phyloP scores from a whole-genome alignment of 2,329 filamentous ascomycete genomes.

The Septoria petroselini region DNA sequence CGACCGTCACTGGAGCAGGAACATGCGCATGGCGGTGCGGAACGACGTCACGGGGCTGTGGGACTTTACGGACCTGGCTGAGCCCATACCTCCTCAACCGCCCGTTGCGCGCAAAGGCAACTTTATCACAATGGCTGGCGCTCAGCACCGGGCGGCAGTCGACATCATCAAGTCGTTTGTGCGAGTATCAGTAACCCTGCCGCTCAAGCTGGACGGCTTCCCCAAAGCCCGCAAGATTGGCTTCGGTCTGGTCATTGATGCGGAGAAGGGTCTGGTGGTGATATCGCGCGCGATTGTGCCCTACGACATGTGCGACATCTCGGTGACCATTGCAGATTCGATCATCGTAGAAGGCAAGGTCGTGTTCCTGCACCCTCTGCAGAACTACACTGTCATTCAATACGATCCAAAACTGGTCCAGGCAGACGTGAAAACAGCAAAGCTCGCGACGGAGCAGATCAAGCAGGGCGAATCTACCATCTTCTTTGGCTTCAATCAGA shows the following conservation, averaged over 20 bases:
- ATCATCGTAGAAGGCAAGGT: conserved; percentile 93
- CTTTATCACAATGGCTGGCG: conserved; percentile 88
- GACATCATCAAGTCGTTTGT: conserved; percentile 94
- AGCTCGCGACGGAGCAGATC: conserved; percentile 74
- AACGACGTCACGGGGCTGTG: conserved; percentile 89
- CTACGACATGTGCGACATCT: conserved; percentile 95
- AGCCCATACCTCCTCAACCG: conserved; percentile 70
- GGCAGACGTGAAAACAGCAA: conserved; percentile 86
- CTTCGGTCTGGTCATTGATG: conserved; percentile 95
- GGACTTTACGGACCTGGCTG: conserved; percentile 86
- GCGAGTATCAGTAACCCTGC: conserved; percentile 87
- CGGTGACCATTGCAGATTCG: conserved; percentile 92
- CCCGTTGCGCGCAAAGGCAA: conserved; percentile 74
- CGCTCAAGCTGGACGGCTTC: conserved; percentile 95
- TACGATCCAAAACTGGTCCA: conserved; percentile 93
- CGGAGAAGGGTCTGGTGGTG: conserved; percentile 89
- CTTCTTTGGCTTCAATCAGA: conserved; percentile 98
- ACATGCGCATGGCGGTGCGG: conserved; percentile 87
- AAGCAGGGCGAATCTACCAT: conserved; percentile 92
- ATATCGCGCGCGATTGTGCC: conserved; percentile 93
- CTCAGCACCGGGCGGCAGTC: conserved; percentile 83
- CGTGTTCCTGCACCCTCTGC: conserved; percentile 90
- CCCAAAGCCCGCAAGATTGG: conserved; percentile 91
- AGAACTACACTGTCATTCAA: conserved; percentile 94
- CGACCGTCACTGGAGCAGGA: conserved; percentile 91